Evolutionary conservation across 2,329 filamentous ascomycete species (phyloP).

Genomic region (Penicillium griseofulvum): DNA sequence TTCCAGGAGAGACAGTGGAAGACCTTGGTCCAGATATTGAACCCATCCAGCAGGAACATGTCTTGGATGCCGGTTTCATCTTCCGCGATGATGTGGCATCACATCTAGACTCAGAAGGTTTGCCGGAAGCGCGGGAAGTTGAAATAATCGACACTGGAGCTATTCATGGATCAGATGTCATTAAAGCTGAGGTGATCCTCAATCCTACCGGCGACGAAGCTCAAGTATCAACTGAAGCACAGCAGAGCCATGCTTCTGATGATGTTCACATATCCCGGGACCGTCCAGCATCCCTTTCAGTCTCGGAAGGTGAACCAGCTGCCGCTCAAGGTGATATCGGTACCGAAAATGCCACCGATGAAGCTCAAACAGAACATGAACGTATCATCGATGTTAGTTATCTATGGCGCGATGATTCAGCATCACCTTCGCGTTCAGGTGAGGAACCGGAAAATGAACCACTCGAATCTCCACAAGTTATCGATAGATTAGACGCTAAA

Average conservation of each 20-base stretch:
- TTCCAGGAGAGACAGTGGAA: not conserved
- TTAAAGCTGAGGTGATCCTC: not conserved
- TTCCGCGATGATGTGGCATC: not conserved
- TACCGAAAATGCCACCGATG: not conserved
- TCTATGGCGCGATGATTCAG: not conserved
- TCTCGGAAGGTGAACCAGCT: not conserved
- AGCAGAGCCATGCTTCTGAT: not conserved
- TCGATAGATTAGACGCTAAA: not conserved
- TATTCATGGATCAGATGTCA: not conserved
- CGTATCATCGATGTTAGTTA: not conserved
- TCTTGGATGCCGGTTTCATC: not conserved
- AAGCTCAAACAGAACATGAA: not conserved
- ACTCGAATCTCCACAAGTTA: not conserved
- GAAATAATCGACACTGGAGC: not conserved
- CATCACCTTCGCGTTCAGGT: not conserved
- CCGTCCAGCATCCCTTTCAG: not conserved
- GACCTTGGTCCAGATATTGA: not conserved
- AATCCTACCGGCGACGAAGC: not conserved
- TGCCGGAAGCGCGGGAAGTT: not conserved
- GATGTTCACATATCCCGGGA: no score
- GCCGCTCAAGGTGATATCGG: not conserved
- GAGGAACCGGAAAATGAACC: not conserved
- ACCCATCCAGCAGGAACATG: not conserved
- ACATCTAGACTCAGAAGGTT: no score
- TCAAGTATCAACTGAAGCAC: not conserved